Conservation (phyloP, 2,329 filamentous ascomycete genomes). For the Parascedosporium putredinis region DNA sequence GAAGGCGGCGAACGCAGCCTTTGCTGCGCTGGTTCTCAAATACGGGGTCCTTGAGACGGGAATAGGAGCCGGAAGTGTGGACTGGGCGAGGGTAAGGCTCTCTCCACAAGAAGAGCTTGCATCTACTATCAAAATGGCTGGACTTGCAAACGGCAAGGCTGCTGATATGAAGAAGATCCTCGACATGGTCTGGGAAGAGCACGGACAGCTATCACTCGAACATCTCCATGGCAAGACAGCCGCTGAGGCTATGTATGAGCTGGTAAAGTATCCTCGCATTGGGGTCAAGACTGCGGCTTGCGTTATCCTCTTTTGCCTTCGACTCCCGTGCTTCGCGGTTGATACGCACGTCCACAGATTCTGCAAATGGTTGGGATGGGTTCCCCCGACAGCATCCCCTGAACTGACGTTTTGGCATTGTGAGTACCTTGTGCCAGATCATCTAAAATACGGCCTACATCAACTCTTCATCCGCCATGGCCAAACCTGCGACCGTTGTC, state of each 20-base stretch:
- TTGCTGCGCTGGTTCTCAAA: conserved; percentile 50
- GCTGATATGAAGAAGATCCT: conserved; percentile 65
- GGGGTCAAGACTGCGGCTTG: conserved; percentile 49
- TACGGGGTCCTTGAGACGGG: conserved; percentile 55
- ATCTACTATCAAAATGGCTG: conserved; percentile 59
- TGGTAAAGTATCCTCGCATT: conserved; percentile 40
- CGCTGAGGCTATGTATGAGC: conserved; percentile 38
- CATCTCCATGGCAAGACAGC: conserved; percentile 34
- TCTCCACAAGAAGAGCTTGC: conserved; percentile 51
- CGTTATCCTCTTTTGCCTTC: conserved; percentile 45
- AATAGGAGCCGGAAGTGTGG: conserved; percentile 58
- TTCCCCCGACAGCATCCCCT: conserved; percentile 36
- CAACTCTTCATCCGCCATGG: conserved; percentile 45
- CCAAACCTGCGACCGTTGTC: conserved; percentile 36
- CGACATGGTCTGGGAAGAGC: conserved; percentile 58
- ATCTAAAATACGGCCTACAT: conserved; percentile 45
- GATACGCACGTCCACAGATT: conserved; percentile 47
- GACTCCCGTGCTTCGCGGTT: conserved; percentile 43
- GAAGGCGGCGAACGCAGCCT: conserved; percentile 49
- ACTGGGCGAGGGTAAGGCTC: conserved; percentile 61
- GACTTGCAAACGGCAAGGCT: conserved; percentile 60
- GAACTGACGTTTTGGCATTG: conserved; percentile 41
- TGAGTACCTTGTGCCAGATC: conserved; percentile 39
- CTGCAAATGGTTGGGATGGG: conserved; percentile 42
- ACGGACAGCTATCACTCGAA: conserved; percentile 47